Conservation (phyloP, 2,329 filamentous ascomycete species). For the Myriosclerotinia curreyana region DNA sequence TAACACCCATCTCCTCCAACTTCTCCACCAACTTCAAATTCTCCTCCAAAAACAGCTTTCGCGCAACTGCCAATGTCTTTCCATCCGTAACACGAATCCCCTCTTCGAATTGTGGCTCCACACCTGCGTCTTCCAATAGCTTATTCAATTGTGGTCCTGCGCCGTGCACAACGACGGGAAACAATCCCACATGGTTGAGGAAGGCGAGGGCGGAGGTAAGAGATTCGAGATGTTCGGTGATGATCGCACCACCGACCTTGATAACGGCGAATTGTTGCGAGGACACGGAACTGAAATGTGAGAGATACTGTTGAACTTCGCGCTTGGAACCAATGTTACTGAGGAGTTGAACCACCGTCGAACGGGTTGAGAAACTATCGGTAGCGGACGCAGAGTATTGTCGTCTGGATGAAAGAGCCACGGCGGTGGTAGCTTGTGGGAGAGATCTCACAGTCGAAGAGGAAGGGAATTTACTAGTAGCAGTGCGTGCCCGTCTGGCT, state of each 20-base stretch:
- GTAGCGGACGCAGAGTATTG: conserved; percentile 37
- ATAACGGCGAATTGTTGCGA: conserved; percentile 98
- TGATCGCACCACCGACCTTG: conserved; percentile 94
- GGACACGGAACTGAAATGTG: conserved; percentile 93
- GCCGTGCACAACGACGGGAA: conserved; percentile 93
- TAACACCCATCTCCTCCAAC: conserved; percentile 84
- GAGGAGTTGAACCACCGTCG: conserved; percentile 83
- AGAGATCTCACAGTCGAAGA: conserved; percentile 29
- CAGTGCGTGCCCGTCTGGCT: conserved; percentile 36
- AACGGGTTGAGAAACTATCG: conserved; percentile 53
- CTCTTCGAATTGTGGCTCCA: conserved; percentile 94
- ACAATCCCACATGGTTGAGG: conserved; percentile 90
- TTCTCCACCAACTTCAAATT: conserved; percentile 90
- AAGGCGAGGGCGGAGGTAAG: conserved; percentile 87
- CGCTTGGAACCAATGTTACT: conserved; percentile 96
- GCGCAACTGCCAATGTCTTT: conserved; percentile 86
- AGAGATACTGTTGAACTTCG: conserved; percentile 95
- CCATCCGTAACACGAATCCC: conserved; percentile 94
- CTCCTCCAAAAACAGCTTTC: conserved; percentile 92
- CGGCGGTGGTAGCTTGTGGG: conserved; percentile 35
- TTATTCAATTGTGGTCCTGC: conserved; percentile 93
- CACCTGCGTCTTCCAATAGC: conserved; percentile 81
- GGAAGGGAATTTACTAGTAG: conserved; percentile 31
- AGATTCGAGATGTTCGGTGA: conserved; percentile 90
- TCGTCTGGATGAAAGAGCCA: conserved; percentile 32